A percentile compares a stretch with the other conserved stretches of the same genome.
These are phyloP conservation scores for Histomonas meleagridis DNA, from an alignment of 208 protist species.

Conservation along the genomic window DNA sequence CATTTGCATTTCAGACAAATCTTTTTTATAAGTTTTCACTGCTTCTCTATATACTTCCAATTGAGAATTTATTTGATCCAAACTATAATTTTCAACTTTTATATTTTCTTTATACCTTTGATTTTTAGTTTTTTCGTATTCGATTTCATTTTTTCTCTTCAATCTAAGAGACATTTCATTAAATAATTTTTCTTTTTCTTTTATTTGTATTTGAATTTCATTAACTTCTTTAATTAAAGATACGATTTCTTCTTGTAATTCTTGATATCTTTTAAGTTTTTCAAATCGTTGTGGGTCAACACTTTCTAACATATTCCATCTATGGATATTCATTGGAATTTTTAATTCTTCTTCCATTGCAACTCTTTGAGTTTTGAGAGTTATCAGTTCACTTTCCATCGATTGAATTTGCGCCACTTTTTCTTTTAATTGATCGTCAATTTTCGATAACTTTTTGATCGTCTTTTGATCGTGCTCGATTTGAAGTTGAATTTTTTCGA, in stretches of 20 bases:
- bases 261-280: conserved; percentile 1
- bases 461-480: not conserved
- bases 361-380: not conserved
- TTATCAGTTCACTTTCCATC: not conserved
- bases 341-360: conserved; percentile 30
- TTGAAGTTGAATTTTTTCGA: not conserved
- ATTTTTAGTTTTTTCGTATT: not conserved
- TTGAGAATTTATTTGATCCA: not conserved
- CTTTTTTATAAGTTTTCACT: not conserved
- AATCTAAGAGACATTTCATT: not conserved
- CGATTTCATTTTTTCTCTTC: not conserved
- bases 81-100: not conserved
- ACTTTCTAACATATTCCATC: not conserved
- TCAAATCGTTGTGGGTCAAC: not conserved
- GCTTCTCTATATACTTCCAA: not conserved
- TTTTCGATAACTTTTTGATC: not conserved
- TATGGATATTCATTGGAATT: conserved; percentile 23
- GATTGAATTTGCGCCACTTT: not conserved
- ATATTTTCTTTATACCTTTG: not conserved
- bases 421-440: not conserved
- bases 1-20: not conserved
- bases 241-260: not conserved
- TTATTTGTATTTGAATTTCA: not conserved
- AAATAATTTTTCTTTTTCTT: not conserved
- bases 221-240: not conserved